Evolutionary conservation across 768 basidiomycete species (phyloP), one percentile per base, ranked within the genome.

Genomic region (Boletus pseudo-olivaceus): DNA sequence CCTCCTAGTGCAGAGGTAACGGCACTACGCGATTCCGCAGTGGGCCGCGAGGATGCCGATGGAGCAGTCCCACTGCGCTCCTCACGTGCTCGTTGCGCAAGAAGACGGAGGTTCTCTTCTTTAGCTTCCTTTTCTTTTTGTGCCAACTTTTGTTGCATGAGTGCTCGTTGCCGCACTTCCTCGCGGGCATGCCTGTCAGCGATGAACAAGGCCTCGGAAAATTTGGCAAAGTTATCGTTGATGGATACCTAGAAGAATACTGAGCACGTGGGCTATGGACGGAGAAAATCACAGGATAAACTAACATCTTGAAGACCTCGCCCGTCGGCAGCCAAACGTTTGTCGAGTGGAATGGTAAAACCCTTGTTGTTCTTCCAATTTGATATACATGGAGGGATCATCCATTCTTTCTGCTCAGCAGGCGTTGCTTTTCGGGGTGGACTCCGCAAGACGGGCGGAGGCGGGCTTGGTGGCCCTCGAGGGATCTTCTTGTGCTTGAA

Each of bases 301-400:
- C 90, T 70, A 59, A 97, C 96, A 69, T 99, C 97, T 72, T 99
- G 97, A 33, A 99, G 79, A 54, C 97, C 97, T 62, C 96, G 82
- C n/a, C 96, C 96, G 71, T 98, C 97, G 4, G 97, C 96, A 37
- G 97, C 97, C 49, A 99, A 77, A 59, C 96, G 90, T 75, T 99
- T 98, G 69, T 98, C 97, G 33, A 98, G 80, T 35, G 97, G 96
- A 65, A 98, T 98, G 2, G 97, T 98, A 71, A 95, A 99, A 81
- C 97, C 97, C 75, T 98, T 99, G 84, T 98, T 98, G 78, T 99
- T 99, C 78, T 99, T 99, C 97, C 97, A 99, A 74, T 99, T 99
- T 27, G 93, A 96, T 56, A 99, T 98, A 71, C 96, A 98, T 17
- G 97, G 97, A 17, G 97, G 97, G 53, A 99, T 98, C 94, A 98